Conservation (phyloP, 176 grass and related monocot species). For the Saccharum spontaneum region DNA sequence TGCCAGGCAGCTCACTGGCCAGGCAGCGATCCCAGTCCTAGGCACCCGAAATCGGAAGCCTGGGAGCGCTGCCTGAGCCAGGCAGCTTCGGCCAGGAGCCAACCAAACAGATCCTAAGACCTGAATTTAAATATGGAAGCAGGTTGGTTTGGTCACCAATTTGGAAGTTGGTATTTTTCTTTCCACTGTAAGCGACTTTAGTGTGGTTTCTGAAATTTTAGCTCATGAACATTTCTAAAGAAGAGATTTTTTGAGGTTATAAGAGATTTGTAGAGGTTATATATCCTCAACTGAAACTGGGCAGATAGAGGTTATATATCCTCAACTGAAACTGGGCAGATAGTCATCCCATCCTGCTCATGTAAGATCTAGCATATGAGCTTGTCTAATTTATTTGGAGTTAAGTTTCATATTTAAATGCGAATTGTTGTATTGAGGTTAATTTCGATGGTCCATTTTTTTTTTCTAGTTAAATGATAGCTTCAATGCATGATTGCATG, state of each 20-base stretch:
- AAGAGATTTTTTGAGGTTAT: neutral
- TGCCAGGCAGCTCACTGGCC: neutral
- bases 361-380: neutral
- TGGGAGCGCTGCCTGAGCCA: neutral
- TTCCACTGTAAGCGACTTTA: neutral
- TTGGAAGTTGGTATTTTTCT: conserved; percentile 18
- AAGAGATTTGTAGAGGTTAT: too few relatives aligned
- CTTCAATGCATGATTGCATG: neutral
- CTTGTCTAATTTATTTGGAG: neutral
- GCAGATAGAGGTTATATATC: neutral
- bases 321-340: neutral
- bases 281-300: too few relatives aligned
- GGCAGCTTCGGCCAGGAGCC: neutral
- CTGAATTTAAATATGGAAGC: conserved; percentile 7
- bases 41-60: neutral
- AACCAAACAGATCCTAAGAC: neutral
- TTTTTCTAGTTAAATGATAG: neutral
- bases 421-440: neutral
- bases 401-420: conserved; percentile 19
- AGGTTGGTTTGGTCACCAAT: conserved; percentile 30
- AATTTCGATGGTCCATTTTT: neutral
- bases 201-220: conserved; percentile 11
- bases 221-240: conserved; percentile 4
- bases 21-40: neutral
- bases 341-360: neutral